A percentile compares a stretch with the other conserved stretches of the same genome.
These are phyloP conservation scores for Kodamaea arcana DNA, from an alignment of 1,139 yeast species.

Conservation along the genomic window DNA sequence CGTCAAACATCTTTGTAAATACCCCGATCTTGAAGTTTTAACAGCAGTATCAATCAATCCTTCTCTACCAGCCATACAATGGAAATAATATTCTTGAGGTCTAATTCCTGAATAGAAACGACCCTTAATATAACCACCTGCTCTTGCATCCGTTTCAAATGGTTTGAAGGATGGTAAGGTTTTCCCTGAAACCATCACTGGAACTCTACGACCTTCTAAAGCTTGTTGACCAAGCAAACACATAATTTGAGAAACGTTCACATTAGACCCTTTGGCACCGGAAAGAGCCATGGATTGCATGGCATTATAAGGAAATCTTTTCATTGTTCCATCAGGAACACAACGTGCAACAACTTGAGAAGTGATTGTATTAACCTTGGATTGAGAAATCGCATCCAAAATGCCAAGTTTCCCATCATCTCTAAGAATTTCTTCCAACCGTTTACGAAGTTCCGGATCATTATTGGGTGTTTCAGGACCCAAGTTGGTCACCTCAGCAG, in stretches of 20 bases:
- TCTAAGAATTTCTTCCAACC: conserved; percentile 91
- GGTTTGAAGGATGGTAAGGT: conserved; percentile 96
- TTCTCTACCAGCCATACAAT: conserved; percentile 99
- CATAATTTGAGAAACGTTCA: conserved; percentile 98
- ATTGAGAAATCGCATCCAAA: conserved; percentile 92
- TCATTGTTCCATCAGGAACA: conserved; percentile 96
- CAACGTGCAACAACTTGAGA: conserved; percentile 90
- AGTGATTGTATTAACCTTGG: conserved; percentile 87
- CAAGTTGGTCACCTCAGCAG: conserved; percentile 89
- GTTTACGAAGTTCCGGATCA: conserved; percentile 76
- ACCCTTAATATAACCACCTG: conserved; percentile 97
- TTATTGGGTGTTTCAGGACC: conserved; percentile 43
- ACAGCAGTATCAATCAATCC: conserved; percentile 99
- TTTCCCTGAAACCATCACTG: conserved; percentile 98
- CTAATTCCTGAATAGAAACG: conserved; percentile 97
- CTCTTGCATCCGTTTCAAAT: conserved; percentile 93
- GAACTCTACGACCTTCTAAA: conserved; percentile 98
- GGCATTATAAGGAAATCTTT: conserved; percentile 89
- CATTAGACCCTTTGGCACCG: conserved; percentile 98
- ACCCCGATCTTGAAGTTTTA: conserved; percentile 97
- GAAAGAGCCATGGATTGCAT: conserved; percentile 99
- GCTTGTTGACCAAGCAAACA: conserved; percentile 99
- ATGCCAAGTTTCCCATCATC: conserved; percentile 91
- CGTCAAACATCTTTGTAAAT: conserved; percentile 96
- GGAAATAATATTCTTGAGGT: conserved; percentile 99